phyloP scores from a whole-genome alignment of 2,329 filamentous ascomycete genomes.

The Tolypocladium sp. region DNA sequence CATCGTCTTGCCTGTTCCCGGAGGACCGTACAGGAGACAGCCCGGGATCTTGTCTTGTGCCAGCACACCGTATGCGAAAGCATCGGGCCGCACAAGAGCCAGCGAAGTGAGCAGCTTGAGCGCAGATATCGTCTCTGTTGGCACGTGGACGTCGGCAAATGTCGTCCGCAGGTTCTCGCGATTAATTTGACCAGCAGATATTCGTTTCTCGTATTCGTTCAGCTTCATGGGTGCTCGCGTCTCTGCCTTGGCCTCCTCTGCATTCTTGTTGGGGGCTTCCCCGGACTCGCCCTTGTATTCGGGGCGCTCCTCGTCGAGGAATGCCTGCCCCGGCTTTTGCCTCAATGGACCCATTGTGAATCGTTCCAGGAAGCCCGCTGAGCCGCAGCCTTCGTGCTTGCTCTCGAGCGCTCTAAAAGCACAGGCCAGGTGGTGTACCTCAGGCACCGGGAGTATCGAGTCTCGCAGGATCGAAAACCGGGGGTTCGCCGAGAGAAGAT shows the following conservation, averaged over 20 bases:
- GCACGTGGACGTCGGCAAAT: slow-evolving; percentile 79
- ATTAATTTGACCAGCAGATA: slow-evolving; percentile 75
- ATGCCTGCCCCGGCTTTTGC: slow-evolving; percentile 19
- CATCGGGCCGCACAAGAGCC: slow-evolving; percentile 78
- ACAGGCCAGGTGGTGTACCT: slow-evolving; percentile 29
- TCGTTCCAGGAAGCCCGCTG: slow-evolving; percentile 18
- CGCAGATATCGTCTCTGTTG: slow-evolving; percentile 73
- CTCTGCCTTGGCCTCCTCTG: slow-evolving; percentile 19
- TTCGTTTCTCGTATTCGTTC: slow-evolving; percentile 72
- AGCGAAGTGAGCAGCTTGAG: slow-evolving; percentile 83
- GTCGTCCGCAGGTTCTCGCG: slow-evolving; percentile 75
- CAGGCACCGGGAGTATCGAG: slow-evolving; percentile 26
- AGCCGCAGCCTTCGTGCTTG: slow-evolving; percentile 10
- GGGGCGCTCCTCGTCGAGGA: slow-evolving; percentile 18
- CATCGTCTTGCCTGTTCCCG: slow-evolving; percentile 67
- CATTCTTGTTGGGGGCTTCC: slow-evolving; percentile 15
- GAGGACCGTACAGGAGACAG: slow-evolving; percentile 78
- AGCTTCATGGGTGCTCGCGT: slow-evolving; percentile 31
- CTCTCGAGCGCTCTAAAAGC: slow-evolving; percentile 16
- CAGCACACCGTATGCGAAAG: slow-evolving; percentile 92
- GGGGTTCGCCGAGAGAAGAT: slow-evolving; percentile 15
- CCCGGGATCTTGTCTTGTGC: slow-evolving; percentile 87
- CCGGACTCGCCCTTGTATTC: slow-evolving; percentile 11
- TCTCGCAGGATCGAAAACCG: slow-evolving; percentile 20
- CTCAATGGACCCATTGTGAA: slow-evolving; percentile 21